Conservation (phyloP, 108 stramenopile species). For the Schizochytrium sp. region DNA sequence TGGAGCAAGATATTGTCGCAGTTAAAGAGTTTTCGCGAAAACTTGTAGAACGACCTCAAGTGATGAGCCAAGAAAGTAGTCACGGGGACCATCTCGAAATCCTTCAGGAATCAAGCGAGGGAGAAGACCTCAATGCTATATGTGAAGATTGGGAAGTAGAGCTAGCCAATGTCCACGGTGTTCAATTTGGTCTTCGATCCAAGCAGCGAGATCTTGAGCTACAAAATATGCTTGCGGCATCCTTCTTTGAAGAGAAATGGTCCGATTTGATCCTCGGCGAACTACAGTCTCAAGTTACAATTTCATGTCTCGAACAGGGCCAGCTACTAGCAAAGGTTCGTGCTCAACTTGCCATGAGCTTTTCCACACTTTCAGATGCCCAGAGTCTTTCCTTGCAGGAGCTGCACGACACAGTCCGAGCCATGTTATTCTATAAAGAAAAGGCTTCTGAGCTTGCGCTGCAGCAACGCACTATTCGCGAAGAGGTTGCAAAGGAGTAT, state of each 20-base stretch:
- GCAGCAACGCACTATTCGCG: conserved; percentile 26
- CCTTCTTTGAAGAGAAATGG: conserved; percentile 71
- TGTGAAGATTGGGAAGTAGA: neutral
- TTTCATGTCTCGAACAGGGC: conserved; percentile 70
- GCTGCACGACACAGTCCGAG: conserved; percentile 27
- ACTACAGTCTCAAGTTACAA: conserved; percentile 64
- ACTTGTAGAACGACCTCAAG: neutral
- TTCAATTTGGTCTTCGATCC: neutral
- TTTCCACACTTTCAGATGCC: conserved; percentile 62
- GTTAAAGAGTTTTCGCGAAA: neutral
- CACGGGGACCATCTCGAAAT: too few relatives aligned
- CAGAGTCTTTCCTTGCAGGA: conserved; percentile 67
- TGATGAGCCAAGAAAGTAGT: too few relatives aligned
- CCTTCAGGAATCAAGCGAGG: too few relatives aligned
- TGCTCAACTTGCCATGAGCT: conserved; percentile 60
- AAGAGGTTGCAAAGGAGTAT: neutral
- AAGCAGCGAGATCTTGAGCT: conserved; percentile 29
- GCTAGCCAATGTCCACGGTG: neutral
- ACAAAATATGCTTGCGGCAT: conserved; percentile 60
- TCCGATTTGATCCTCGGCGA: conserved; percentile 66
- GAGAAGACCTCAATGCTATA: too few relatives aligned
- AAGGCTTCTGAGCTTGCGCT: conserved; percentile 33
- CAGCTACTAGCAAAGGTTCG: conserved; percentile 65
- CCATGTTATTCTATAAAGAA: neutral
- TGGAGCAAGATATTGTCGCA: conserved; percentile 60